Conservation (phyloP, 2,329 filamentous ascomycete genomes). For the Ophiocordyceps camponoti-rufipedis region DNA sequence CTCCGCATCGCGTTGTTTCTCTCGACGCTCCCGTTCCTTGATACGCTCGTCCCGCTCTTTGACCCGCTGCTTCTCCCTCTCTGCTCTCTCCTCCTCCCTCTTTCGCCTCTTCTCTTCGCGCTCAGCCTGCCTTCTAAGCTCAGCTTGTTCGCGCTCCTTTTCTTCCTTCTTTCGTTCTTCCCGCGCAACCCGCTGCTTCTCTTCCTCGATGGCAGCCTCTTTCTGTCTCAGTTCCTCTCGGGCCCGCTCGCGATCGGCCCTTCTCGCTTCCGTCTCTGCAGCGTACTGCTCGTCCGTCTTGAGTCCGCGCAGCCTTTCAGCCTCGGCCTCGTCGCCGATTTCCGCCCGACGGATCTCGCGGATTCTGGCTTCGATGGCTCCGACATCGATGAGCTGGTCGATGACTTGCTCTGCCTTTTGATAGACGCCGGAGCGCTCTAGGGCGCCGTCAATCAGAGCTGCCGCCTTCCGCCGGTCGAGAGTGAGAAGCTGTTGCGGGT, state of each 20-base stretch:
- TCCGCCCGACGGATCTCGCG: constrained; percentile 49
- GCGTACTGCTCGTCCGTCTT: constrained; percentile 63
- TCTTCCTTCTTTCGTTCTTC: constrained; percentile 35
- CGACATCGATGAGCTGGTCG: constrained; percentile 47
- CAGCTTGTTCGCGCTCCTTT: constrained; percentile 28
- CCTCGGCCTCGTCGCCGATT: constrained; percentile 47
- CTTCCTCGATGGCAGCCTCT: constrained; percentile 41
- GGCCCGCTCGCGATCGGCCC: constrained; percentile 40
- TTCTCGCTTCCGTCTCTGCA: constrained; percentile 42
- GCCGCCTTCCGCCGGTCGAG: constrained; percentile 58
- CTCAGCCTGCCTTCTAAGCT: constrained; percentile 29
- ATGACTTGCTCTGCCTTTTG: constrained; percentile 51
- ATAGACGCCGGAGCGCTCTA: constrained; percentile 62
- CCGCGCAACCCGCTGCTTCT: constrained; percentile 38
- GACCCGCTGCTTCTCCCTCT: constrained; percentile 18
- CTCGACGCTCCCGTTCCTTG: constrained; percentile 16
- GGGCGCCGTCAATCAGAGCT: constrained; percentile 58
- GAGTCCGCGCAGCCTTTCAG: constrained; percentile 44
- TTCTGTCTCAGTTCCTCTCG: constrained; percentile 41
- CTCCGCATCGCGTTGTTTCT: constrained; percentile 13
- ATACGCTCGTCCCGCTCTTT: constrained; percentile 20
- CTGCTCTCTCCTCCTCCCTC: constrained; percentile 31
- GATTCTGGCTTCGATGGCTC: constrained; percentile 50
- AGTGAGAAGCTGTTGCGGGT: constrained; percentile 51
- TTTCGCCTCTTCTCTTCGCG: constrained; percentile 29